Base-by-base conservation (phyloP, 2,329 filamentous ascomycete genomes). In the Fusarium nygamai region DNA sequence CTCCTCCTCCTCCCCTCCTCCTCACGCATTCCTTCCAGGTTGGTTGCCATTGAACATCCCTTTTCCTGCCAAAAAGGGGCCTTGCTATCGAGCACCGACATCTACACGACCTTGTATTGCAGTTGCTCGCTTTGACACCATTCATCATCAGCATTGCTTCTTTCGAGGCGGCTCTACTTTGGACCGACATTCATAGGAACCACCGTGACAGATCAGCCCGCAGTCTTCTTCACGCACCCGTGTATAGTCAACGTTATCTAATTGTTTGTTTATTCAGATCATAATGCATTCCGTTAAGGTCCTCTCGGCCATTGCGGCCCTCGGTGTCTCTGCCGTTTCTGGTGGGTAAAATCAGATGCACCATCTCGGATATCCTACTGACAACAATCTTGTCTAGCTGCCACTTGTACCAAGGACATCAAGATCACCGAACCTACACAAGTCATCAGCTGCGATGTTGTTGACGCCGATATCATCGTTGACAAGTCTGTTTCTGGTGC, bases 401-500 rank as follows among this genome's bases (percentile, higher is more conserved):
- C 84, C 64, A 80, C 79, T 50, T 83, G 82, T 59, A 85, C 85
- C 24, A 83, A 85, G 71, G 91, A 89, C 76, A 87, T 94, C 85
- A 87, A 88, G 82, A 91, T 88, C 83, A 88, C 86, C 62, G 89
- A 90, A 77, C 88, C 93, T 80, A 91, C 89, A 65, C 87, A 86
- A 24, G 82, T 81, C 56, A 85, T 96, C 69, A 82, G 88, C 73
- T 98, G 95, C 89, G 81, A 84, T n/a, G 92, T 89, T 64, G 88
- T 94, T 81, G 84, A 89, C 59, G 94, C 93, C 79, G 88, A 89
- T 81, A 86, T 98, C 71, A 87, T 89, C 72, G 88, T 97, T 74
- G 87, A 87, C 71, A 85, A 86, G 43, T 81, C 82, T 59, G 87
- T 91, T 44, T 83, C 87, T 59, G 89, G 88, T 53, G 82, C 83